Evolutionary conservation across 768 basidiomycete genomes (phyloP), one percentile per base, ranked within the genome.

Genomic region (Leccinum sublutescens): DNA sequence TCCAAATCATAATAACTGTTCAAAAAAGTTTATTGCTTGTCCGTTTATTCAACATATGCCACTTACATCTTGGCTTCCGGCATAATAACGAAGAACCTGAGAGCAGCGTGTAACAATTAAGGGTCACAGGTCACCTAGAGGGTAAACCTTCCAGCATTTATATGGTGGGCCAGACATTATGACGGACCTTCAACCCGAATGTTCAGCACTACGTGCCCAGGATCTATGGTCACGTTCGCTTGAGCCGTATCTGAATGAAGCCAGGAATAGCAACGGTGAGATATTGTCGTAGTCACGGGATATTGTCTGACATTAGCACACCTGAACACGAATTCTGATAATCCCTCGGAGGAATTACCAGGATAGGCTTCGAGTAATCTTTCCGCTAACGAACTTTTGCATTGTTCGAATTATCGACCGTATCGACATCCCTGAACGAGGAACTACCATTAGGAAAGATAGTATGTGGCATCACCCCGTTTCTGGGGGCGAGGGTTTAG

Each of bases 401-500:
- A 52, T 52, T 7, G 12, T 8, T 33, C 3, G 21, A 15, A 21
- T 9, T 17, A 50, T 52, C 23, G 14, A 50, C 33, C 45, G 19
- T 45, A 34, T 25, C 14, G 3, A 23, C 23, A 49, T 29, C 54
- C 29, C 47, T 31, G 14, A 19, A 33, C 34, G 47, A 47, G 77
- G 63, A 73, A 54, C 73, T 86, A 19, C 78, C 82, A 25, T 64
- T 74, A 21, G 76, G 78, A 65, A 88, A 88, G 68, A 74, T 88
- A 43, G 83, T 89, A 15, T 83, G 4, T 45, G 10, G 83, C 59
- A 85, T 91, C 63, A 91, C 89, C 89, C 15, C 88, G 88, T 17
- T 79, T 85, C n/a, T 87, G 86, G 7, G n/a, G 6, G 40, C 78
- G 85, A 59, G 89, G 88, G 21, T n/a, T 91, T 91, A 58, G 88